Conservation (phyloP, 768 basidiomycete species). For the Tephrocybe sp. region DNA sequence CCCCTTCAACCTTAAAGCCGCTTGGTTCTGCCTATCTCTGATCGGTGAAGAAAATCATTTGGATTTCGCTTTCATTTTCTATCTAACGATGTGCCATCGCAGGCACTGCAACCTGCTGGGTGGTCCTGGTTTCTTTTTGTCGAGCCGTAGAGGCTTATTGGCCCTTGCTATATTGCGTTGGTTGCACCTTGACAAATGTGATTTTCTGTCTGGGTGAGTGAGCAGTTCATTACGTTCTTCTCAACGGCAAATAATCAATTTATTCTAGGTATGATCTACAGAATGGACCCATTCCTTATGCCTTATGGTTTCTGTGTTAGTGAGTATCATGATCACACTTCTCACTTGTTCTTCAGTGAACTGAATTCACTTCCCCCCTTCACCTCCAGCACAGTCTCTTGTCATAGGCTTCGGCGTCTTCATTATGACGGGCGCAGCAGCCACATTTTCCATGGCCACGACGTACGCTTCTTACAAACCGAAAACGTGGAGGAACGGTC, state of each 20-base stretch:
- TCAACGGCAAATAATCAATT: slow-evolving; percentile 3
- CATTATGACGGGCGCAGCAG: slow-evolving; percentile 42
- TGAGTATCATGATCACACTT: slow-evolving; percentile 23
- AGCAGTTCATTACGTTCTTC: slow-evolving; percentile 11
- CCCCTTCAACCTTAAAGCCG: slow-evolving; percentile 52
- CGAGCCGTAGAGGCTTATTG: slow-evolving; percentile 44
- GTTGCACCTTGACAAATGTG: slow-evolving; percentile 51
- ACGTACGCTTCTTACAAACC: slow-evolving; percentile 38
- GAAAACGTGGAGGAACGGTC: slow-evolving; percentile 38
- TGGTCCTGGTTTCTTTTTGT: slow-evolving; percentile 45
- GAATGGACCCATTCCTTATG: slow-evolving; percentile 63
- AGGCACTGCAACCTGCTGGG: slow-evolving; percentile 56
- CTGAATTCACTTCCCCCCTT: neutral
- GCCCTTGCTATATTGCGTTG: slow-evolving; percentile 49
- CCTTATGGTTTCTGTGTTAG: slow-evolving; percentile 57
- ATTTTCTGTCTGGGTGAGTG: slow-evolving; percentile 67
- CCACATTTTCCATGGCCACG: slow-evolving; percentile 46
- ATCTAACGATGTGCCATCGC: neutral
- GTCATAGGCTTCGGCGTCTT: slow-evolving; percentile 43
- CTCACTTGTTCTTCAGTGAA: neutral
- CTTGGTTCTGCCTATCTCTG: slow-evolving; percentile 59
- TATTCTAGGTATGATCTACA: slow-evolving; percentile 58
- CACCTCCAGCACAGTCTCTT: slow-evolving; percentile 42
- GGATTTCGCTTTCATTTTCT: neutral
- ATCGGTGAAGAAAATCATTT: slow-evolving; percentile 36